A percentile compares a stretch with the other conserved stretches of the same genome.
Evolutionary conservation across 805 yeast species (phyloP).

Genomic region (Ogataea parapolymorpha): DNA sequence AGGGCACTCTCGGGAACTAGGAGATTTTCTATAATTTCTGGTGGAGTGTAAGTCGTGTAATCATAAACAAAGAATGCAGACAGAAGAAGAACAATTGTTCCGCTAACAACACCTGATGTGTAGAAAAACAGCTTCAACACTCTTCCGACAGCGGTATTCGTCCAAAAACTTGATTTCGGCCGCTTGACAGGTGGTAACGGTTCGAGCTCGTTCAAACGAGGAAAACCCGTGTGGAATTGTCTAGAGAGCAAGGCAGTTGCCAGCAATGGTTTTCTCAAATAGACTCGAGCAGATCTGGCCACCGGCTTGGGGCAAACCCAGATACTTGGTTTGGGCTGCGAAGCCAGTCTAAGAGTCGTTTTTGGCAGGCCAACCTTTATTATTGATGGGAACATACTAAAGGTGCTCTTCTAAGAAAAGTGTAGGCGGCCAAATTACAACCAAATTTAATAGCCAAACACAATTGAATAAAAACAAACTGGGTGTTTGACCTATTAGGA

Average conservation of each 20-base stretch:
- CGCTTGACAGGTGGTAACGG: not conserved
- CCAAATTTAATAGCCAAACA: constrained; percentile 1
- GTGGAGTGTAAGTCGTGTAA: constrained; percentile 56
- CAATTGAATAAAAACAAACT: constrained; percentile 2
- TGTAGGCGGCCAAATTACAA: constrained; percentile 1
- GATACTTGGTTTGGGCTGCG: not conserved
- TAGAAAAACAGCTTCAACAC: constrained; percentile 33
- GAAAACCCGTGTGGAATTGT: constrained; percentile 2
- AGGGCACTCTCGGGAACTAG: constrained; percentile 51
- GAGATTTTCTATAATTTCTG: constrained; percentile 40
- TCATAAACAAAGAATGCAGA: constrained; percentile 60
- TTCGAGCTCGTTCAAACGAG: not conserved
- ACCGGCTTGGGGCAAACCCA: not conserved
- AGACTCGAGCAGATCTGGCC: not conserved
- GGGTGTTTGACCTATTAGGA: not conserved
- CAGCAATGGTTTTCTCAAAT: not conserved
- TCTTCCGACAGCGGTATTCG: constrained; percentile 30
- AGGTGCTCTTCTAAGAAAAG: not conserved
- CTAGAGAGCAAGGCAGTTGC: not conserved
- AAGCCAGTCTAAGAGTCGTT: constrained; percentile 1
- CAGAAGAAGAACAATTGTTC: constrained; percentile 40
- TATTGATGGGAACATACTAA: constrained; percentile 3
- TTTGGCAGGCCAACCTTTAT: constrained; percentile 6
- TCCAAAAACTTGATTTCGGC: constrained; percentile 15
- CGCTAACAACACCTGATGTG: constrained; percentile 41